Evolutionary conservation across 352 stramenopile genomes (phyloP).

Genomic region (Aphanomyces euteiches): DNA sequence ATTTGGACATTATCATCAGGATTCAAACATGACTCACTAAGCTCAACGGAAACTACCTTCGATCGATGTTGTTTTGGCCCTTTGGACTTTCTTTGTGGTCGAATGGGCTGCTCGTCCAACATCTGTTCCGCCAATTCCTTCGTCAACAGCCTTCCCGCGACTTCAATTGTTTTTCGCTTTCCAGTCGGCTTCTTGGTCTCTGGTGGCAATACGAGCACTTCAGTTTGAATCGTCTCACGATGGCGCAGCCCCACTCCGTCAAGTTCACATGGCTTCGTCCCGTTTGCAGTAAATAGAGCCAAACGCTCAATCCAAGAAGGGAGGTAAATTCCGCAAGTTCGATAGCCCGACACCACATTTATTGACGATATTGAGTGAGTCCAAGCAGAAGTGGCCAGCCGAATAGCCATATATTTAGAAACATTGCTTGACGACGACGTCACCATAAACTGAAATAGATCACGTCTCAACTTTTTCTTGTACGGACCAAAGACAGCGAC

Average conservation of each 20-base stretch:
- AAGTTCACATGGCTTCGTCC: neutral
- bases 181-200: neutral
- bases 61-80: too few relatives aligned
- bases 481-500: constrained; percentile 23
- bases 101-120: neutral
- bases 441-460: neutral
- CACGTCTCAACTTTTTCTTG: neutral
- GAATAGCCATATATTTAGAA: neutral
- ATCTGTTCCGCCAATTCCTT: neutral
- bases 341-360: constrained; percentile 2
- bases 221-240: neutral
- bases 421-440: neutral
- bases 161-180: neutral
- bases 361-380: neutral
- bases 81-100: neutral
- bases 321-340: neutral
- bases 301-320: neutral
- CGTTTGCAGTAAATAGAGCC: neutral
- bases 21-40: too few relatives aligned
- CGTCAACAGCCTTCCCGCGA: neutral
- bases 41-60: too few relatives aligned
- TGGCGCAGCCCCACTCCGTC: neutral
- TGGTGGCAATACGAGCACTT: neutral
- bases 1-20: too few relatives aligned
- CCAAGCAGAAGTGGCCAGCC: neutral